Conservation (phyloP, 345 rosid species). For the Mangifera indica region DNA sequence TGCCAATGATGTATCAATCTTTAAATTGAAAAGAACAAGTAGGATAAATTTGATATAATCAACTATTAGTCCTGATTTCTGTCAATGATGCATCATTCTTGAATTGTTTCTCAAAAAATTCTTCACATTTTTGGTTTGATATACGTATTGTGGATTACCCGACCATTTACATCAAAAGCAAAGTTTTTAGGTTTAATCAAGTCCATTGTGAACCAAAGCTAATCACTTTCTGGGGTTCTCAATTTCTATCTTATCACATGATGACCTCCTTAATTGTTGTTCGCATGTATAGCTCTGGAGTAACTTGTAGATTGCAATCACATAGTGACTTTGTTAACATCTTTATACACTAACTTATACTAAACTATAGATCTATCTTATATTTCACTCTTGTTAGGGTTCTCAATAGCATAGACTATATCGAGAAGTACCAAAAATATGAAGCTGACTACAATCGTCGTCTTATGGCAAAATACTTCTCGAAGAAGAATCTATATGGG, state of each 20-base stretch:
- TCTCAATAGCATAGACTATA: conserved; percentile 40
- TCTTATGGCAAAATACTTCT: conserved; percentile 65
- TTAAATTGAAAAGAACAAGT: not conserved
- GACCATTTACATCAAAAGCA: not conserved
- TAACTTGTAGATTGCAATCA: not conserved
- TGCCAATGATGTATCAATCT: not conserved
- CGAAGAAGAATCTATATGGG: conserved; percentile 55
- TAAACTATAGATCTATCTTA: not conserved
- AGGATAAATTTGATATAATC: not conserved
- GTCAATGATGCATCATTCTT: not conserved
- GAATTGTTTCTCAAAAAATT: not conserved
- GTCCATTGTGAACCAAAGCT: not conserved
- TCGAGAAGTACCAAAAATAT: conserved; percentile 54
- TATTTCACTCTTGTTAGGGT: conserved; percentile 29
- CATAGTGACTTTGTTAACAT: not conserved
- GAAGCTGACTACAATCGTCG: conserved; percentile 56
- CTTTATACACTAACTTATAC: not conserved
- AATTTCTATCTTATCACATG: not conserved
- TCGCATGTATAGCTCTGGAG: not conserved
- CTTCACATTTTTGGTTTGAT: not conserved
- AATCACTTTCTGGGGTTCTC: not conserved
- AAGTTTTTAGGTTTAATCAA: not conserved
- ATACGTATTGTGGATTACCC: not conserved
- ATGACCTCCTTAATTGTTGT: not conserved
- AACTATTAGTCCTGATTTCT: not conserved